A percentile compares a stretch with the other conserved stretches of the same genome.
These are phyloP conservation scores for Millerozyma miso DNA, from an alignment of 805 yeast species.

Conservation along the genomic window DNA sequence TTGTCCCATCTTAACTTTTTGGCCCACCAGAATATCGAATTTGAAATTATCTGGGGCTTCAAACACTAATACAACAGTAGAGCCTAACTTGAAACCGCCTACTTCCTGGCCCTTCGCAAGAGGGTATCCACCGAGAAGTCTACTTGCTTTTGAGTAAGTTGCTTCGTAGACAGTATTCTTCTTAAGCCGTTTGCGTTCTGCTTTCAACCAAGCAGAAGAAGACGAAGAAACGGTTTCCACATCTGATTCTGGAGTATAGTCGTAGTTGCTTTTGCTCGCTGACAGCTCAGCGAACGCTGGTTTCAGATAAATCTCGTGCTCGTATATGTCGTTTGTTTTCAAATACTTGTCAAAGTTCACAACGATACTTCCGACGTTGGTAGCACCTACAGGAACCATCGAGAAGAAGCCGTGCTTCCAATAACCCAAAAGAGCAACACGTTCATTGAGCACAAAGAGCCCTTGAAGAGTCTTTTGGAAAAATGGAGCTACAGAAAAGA, in stretches of 20 bases:
- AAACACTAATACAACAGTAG: slow-evolving; percentile 93
- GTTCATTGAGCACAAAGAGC: slow-evolving; percentile 85
- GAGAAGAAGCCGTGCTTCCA: slow-evolving; percentile 97
- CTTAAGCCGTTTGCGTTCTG: slow-evolving; percentile 39
- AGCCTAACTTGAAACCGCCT: slow-evolving; percentile 95
- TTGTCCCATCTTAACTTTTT: slow-evolving; percentile 82
- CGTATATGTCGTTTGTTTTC: slow-evolving; percentile 72
- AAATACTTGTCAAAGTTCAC: slow-evolving; percentile 88
- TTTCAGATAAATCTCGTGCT: slow-evolving; percentile 39
- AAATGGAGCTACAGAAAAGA: slow-evolving; percentile 94
- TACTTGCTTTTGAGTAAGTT: slow-evolving; percentile 76
- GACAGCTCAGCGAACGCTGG: slow-evolving; percentile 2
- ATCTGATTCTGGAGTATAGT: neutral
- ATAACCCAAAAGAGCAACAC: slow-evolving; percentile 91
- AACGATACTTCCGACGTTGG: slow-evolving; percentile 93
- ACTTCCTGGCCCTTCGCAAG: slow-evolving; percentile 87
- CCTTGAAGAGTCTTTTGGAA: slow-evolving; percentile 86
- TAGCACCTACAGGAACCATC: slow-evolving; percentile 99
- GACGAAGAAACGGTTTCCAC: slow-evolving; percentile 18
- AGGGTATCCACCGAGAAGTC: slow-evolving; percentile 79
- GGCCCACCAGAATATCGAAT: slow-evolving; percentile 68
- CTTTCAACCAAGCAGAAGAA: slow-evolving; percentile 6
- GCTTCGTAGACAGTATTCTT: slow-evolving; percentile 92
- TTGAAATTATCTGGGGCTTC: slow-evolving; percentile 86
- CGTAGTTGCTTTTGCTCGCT: neutral